These are phyloP conservation scores for Eucalyptus victrix DNA, from an alignment of 345 rosid genomes.

Conservation along the genomic window DNA sequence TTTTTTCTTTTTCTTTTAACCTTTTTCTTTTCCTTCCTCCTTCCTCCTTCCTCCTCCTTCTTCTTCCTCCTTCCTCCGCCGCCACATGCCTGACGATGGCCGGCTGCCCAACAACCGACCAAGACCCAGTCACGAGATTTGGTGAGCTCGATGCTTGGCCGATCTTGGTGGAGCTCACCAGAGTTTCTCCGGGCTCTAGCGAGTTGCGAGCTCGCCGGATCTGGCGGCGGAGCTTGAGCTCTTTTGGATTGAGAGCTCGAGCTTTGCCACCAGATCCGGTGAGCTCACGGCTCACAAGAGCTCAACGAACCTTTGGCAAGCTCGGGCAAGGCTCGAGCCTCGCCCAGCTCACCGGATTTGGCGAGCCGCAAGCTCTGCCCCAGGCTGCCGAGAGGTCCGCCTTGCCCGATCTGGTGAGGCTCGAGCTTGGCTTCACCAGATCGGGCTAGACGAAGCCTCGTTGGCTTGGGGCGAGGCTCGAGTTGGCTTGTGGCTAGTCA, in stretches of 20 bases:
- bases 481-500: too few relatives aligned
- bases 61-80: too few relatives aligned
- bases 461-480: fast-evolving
- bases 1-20: too few relatives aligned
- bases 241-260: fast-evolving
- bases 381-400: fast-evolving
- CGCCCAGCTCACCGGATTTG: too few relatives aligned
- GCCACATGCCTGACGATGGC: fast-evolving
- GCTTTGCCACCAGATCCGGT: fast-evolving
- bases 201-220: too few relatives aligned
- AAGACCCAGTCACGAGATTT: fast-evolving
- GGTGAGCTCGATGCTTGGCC: too few relatives aligned
- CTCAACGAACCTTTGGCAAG: fast-evolving
- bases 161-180: too few relatives aligned
- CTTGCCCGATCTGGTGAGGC: fast-evolving
- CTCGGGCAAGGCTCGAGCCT: too few relatives aligned
- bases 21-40: too few relatives aligned
- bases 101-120: fast-evolving
- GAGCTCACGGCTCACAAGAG: fast-evolving
- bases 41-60: too few relatives aligned
- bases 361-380: fast-evolving
- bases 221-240: fast-evolving
- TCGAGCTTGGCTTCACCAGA: fast-evolving
- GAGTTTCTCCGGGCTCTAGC: fast-evolving
- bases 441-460: too few relatives aligned